A percentile compares a stretch with the other conserved stretches of the same genome.
These are phyloP conservation scores for Mallotus japonicus DNA, from an alignment of 441 rosid species.

Conservation along the genomic window DNA sequence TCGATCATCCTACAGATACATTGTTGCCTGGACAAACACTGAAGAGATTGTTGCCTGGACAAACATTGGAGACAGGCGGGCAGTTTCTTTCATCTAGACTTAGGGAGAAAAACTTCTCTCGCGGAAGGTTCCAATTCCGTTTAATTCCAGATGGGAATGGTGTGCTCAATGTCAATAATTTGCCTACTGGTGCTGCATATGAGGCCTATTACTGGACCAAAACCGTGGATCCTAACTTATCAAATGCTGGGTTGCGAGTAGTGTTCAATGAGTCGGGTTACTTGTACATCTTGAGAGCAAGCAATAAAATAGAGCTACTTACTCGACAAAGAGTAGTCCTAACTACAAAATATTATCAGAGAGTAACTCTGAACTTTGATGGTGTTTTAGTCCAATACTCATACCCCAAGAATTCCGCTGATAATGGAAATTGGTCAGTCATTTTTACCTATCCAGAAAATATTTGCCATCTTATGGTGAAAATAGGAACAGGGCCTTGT, in stretches of 20 bases:
- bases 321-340: not conserved
- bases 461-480: too few species aligned
- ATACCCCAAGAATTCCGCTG: constrained; percentile 24
- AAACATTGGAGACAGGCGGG: not conserved
- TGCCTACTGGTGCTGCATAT: not conserved
- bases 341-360: constrained; percentile 27
- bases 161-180: constrained; percentile 28
- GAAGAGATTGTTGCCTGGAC: too few species aligned
- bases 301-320: not conserved
- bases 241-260: constrained; percentile 22
- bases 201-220: constrained; percentile 21
- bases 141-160: constrained; percentile 27
- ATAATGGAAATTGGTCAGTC: not conserved
- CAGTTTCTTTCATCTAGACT: constrained; percentile 20
- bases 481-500: too few species aligned
- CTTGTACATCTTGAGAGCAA: constrained; percentile 12
- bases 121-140: constrained; percentile 41
- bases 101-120: constrained; percentile 25
- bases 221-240: not conserved
- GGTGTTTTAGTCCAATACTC: constrained; percentile 38
- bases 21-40: constrained; percentile 38
- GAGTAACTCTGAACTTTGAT: constrained; percentile 39
- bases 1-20: constrained; percentile 42
- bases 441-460: too few species aligned
- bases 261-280: not conserved